Base-by-base conservation (phyloP, 73 alveolate species). In the Stentor coeruleus region DNA sequence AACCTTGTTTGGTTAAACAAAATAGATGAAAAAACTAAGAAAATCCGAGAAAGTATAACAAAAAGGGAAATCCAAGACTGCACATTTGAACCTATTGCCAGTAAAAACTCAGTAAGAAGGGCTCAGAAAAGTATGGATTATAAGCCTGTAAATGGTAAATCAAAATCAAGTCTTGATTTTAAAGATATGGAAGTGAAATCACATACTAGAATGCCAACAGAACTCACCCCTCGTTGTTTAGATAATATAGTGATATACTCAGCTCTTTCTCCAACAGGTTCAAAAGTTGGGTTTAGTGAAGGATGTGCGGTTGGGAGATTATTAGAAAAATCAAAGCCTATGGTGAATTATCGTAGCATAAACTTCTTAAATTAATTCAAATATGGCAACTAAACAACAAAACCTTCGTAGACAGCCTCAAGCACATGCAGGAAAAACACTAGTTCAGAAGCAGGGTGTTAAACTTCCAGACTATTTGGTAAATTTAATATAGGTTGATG, bases 391-490 rank as follows among this genome's bases (percentile, higher is more conserved):
- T 57, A 57, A 57, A 57, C 35, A 31, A 57, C 15, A 57, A 20
- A 1, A 20, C 0, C 73, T 20, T 20, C 73, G 73, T 57, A 57
- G 73, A 57, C 73, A 57, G 28, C 35, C 73, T 2, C 73, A 57
- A 31, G 35, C 15, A 31, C 73, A 57, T 20, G 73, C 73, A 57
- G 35, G 28, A 20, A 57, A 57, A 2, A 31, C 73, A 2, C 73
- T 20, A 31, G 73, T 31, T 31, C 73, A 57, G 73, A 57, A 57
- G 2, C 73, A 57, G 73, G 73, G 73, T 20, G 15, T 20, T 2
- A 57, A 57, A 31, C 73, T 57, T 57, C 73, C 73, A 20, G 73
- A 57, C 28, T 57, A 20, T 57, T 57, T 57, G 73, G n/a, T n/a
- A n/a, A n/a, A n/a, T n/a, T n/a, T n/a, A n/a, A n/a, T n/a, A n/a